These are phyloP conservation scores for Flaveria robusta DNA, from an alignment of 129 eudicot species.

Conservation along the genomic window DNA sequence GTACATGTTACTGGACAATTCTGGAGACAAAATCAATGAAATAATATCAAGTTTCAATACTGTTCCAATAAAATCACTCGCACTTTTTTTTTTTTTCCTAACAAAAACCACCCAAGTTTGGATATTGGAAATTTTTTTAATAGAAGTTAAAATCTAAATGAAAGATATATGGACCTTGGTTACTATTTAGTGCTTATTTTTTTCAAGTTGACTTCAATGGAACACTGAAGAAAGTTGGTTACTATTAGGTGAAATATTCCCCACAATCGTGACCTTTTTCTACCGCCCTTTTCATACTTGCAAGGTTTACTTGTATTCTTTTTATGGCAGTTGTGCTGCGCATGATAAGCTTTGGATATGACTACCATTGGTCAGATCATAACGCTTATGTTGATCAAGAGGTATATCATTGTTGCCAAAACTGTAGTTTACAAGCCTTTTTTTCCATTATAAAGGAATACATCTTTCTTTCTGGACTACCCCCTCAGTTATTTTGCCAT, in stretches of 20 bases:
- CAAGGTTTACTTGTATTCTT: background rate
- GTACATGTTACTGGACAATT: background rate
- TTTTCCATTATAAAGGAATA: conserved; percentile 3
- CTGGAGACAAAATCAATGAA: no score
- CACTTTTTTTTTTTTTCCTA: no score
- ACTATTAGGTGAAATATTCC: no score
- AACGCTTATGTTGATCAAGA: conserved; percentile 54
- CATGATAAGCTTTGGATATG: conserved; percentile 93
- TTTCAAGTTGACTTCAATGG: no score
- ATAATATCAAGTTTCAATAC: no score
- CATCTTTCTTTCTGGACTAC: background rate
- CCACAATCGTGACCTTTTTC: background rate
- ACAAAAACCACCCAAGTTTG: no score
- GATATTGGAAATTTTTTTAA: no score
- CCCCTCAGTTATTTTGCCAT: conserved; percentile 2
- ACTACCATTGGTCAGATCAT: conserved; percentile 80
- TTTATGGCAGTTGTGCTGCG: conserved; percentile 80
- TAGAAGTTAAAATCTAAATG: no score
- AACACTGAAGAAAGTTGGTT: no score
- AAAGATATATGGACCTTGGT: no score
- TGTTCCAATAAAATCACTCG: no score
- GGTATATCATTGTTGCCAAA: conserved; percentile 47
- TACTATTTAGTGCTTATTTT: no score
- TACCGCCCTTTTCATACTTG: background rate
- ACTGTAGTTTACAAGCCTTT: conserved; percentile 14